These are phyloP conservation scores for Marsdenia floribunda DNA, from an alignment of 257 asterid genomes.

Conservation along the genomic window DNA sequence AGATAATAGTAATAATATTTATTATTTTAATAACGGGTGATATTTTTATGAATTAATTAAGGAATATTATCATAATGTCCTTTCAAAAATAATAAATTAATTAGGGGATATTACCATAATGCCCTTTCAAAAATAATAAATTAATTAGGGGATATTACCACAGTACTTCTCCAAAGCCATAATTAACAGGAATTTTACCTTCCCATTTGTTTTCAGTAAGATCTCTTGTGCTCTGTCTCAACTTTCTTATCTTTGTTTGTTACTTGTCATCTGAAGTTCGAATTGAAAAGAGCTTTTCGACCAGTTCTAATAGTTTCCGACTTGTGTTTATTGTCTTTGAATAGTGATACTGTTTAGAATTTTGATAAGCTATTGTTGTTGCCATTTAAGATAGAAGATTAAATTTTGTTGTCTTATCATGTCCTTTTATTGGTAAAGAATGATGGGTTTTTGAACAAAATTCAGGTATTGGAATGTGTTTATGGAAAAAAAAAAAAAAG, in stretches of 20 bases:
- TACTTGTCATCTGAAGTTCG: slow-evolving; percentile 40
- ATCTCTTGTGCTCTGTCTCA: slow-evolving; percentile 48
- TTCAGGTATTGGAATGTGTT: slow-evolving; percentile 53
- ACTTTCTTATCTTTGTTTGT: slow-evolving; percentile 45
- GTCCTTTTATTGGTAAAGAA: slow-evolving; percentile 42
- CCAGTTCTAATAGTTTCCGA: slow-evolving; percentile 70
- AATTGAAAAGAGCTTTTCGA: slow-evolving; percentile 36
- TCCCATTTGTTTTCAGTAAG: slow-evolving; percentile 52
- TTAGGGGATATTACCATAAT: no score
- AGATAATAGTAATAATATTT: no score
- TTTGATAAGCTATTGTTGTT: slow-evolving; percentile 26
- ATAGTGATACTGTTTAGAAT: slow-evolving; percentile 35
- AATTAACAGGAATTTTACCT: slow-evolving; percentile 5
- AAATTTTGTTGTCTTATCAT: slow-evolving; percentile 81
- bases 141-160: no score
- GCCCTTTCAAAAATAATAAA: no score
- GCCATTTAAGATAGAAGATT: slow-evolving; percentile 46
- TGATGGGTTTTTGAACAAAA: slow-evolving; percentile 23
- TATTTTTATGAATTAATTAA: no score
- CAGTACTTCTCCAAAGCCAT: slow-evolving; percentile 32
- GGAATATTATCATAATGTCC: no score
- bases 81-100: no score
- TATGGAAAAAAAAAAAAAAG: no score
- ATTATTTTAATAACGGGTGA: no score
- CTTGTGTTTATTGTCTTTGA: slow-evolving; percentile 54